Evolutionary conservation across 2,329 filamentous ascomycete species (phyloP).

Genomic region (Cytospora paraplurivora): DNA sequence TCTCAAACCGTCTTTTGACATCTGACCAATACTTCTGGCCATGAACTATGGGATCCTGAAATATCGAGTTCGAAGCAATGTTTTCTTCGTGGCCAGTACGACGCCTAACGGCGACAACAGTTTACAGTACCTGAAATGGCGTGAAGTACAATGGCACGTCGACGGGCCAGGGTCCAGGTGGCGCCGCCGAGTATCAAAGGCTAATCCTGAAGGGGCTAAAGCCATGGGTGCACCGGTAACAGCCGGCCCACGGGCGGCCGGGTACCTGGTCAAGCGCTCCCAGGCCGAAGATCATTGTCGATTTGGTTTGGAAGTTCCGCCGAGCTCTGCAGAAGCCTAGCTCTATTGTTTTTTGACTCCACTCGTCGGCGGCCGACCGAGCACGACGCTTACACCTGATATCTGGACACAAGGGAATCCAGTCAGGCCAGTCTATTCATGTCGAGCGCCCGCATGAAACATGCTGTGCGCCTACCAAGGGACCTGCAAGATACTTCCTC

Average conservation of each 20-base stretch:
- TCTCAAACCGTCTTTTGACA: neutral
- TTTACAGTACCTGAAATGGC: neutral
- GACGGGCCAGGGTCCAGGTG: constrained; percentile 15
- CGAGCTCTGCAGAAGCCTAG: constrained; percentile 28
- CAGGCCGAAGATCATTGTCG: constrained; percentile 23
- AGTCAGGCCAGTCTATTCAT: neutral
- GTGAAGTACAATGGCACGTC: neutral
- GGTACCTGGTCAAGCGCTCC: constrained; percentile 1
- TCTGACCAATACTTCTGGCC: neutral
- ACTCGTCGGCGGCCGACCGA: neutral
- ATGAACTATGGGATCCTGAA: neutral
- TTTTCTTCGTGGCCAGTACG: neutral
- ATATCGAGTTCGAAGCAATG: neutral
- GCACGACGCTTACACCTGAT: constrained; percentile 14
- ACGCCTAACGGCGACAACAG: neutral
- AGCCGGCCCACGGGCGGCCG: constrained; percentile 20
- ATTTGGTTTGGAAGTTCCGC: constrained; percentile 18
- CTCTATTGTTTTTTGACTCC: constrained; percentile 4
- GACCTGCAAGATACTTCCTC: constrained; percentile 9
- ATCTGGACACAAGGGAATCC: constrained; percentile 2
- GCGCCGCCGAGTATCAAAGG: constrained; percentile 8
- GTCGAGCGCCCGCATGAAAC: constrained; percentile 11
- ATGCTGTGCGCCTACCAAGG: constrained; percentile 19
- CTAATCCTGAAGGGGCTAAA: constrained; percentile 9
- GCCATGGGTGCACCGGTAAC: constrained; percentile 14